Evolutionary conservation across 2,329 filamentous ascomycete species (phyloP), one percentile per base, ranked within the genome.

Genomic region (Blumeria hordei): DNA sequence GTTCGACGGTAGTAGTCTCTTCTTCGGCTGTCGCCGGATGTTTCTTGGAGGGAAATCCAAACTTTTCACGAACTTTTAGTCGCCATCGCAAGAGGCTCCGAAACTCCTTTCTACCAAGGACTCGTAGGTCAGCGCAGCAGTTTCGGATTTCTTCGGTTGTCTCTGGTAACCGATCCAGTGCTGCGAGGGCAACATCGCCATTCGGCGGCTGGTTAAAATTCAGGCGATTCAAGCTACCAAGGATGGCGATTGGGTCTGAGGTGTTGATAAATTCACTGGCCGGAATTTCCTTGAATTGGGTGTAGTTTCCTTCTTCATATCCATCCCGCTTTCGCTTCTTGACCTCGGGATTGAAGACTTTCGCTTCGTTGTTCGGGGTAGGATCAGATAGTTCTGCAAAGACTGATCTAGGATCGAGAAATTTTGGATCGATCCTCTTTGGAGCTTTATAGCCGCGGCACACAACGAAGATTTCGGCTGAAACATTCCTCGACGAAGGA

Each of bases 261-360:
- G 88, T 94, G 64, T 96, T 84, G 59, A 98, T 88, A 65, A 96
- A 98, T 55, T 95, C 87, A 66, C 82, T 92, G 0, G 88, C 90
- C 0, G 86, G 72, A 2, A 85, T 77, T 64, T 94, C 86, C 66
- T 95, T 94, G 72, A 84, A 94, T 63, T 94, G 86, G 4, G 80
- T 90, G 67, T 83, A 94, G 60, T 98, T 88, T 37, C 87, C 90
- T 68, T 98, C 92, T 61, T 96, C 90, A 61, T 98, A 98, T 74
- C 92, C 92, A 47, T 94, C 90, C 72, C 92, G 76, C 77, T 95
- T 96, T 57, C 92, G 75, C 78, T 95, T 98, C 75, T 96, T 98
- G 65, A 86, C 74, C 66, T 98, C 92, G 0, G 92, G 92, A 60
- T 98, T 95, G 73, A 90, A 98, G 1, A 98, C 92, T 67, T 94